Conservation (phyloP, 179 eudicot genomes). For the Amaranthus tricolor region DNA sequence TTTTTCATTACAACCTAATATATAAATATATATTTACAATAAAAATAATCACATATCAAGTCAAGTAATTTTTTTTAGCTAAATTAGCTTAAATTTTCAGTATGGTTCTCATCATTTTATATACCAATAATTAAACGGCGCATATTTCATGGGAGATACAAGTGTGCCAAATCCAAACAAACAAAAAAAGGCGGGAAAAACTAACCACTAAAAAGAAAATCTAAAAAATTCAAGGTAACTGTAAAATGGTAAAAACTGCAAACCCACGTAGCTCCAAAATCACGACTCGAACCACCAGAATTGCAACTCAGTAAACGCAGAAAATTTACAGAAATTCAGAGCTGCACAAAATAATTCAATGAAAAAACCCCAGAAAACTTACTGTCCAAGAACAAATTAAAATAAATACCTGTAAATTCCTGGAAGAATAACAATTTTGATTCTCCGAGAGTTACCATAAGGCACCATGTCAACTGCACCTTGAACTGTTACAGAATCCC, state of each 20-base stretch:
- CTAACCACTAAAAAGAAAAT: background rate
- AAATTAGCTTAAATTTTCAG: background rate
- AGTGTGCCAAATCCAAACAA: too few relatives aligned
- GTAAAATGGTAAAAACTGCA: constrained; percentile 19
- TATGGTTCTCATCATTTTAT: background rate
- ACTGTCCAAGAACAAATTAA: background rate
- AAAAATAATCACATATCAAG: too few relatives aligned
- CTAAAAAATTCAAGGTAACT: background rate
- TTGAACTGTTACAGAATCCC: constrained; percentile 69
- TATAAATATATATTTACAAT: too few relatives aligned
- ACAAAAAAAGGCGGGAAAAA: background rate
- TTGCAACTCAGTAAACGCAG: constrained; percentile 11
- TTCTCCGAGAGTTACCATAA: constrained; percentile 44
- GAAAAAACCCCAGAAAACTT: background rate
- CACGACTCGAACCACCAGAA: constrained; percentile 16
- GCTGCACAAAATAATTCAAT: constrained; percentile 7
- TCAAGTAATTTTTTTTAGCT: too few relatives aligned
- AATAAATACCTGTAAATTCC: constrained; percentile 74
- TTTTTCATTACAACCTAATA: too few relatives aligned
- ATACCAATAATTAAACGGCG: too few relatives aligned
- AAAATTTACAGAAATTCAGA: constrained; percentile 4
- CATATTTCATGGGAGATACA: too few relatives aligned
- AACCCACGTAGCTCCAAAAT: constrained; percentile 34
- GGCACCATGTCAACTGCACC: constrained; percentile 87
- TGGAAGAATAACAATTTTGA: constrained; percentile 70